Evolutionary conservation across 306 rosid genomes (phyloP).

Genomic region (Fragaria ananassa): DNA sequence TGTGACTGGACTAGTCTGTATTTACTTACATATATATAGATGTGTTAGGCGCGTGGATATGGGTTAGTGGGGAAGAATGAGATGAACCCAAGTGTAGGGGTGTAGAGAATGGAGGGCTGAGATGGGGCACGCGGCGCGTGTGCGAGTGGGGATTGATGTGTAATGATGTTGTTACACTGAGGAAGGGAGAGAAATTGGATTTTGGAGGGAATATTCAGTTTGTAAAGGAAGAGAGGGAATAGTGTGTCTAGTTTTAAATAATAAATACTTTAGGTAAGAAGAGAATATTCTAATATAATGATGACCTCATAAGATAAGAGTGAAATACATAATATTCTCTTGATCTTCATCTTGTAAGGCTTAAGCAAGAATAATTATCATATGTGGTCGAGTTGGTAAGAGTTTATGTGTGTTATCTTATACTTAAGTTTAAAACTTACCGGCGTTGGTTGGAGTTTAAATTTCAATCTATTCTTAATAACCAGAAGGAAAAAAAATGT

Average conservation of each 20-base stretch:
- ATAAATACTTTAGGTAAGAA: background rate
- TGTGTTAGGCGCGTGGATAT: background rate
- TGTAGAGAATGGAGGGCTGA: background rate
- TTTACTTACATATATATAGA: background rate
- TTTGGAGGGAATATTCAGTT: conserved; percentile 19
- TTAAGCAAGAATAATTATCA: accelerated
- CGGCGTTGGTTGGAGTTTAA: too few species aligned
- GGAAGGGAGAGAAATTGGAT: background rate
- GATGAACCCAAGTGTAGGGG: background rate
- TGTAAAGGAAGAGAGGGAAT: background rate
- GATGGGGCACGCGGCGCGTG: background rate
- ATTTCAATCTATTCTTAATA: too few species aligned
- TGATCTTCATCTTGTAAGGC: too few species aligned
- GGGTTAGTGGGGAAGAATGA: background rate
- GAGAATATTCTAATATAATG: background rate
- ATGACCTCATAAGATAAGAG: too few species aligned
- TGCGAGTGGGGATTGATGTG: background rate
- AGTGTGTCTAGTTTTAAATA: background rate
- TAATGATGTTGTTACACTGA: conserved; percentile 1
- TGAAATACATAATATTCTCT: background rate
- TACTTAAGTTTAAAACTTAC: too few species aligned
- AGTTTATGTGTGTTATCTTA: too few species aligned
- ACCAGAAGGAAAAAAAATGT: accelerated
- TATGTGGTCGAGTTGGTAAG: too few species aligned
- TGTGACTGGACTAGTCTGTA: background rate